phyloP scores from a whole-genome alignment of 257 asterid genomes.

The Prunella vulgaris region DNA sequence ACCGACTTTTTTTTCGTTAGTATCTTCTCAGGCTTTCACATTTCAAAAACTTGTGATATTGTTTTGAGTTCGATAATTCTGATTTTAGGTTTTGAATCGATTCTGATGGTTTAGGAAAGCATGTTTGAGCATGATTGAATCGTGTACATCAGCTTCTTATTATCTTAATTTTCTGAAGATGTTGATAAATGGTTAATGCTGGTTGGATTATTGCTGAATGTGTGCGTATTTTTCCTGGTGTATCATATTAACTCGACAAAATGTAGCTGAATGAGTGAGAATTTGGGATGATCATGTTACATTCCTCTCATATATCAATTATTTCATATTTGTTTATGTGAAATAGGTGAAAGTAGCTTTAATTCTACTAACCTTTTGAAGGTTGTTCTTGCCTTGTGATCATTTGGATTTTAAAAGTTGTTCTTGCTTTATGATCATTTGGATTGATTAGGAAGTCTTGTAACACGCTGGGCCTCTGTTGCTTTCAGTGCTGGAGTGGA shows the following conservation, averaged over 20 bases:
- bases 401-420: background rate
- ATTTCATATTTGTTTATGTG: background rate
- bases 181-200: background rate
- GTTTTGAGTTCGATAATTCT: background rate
- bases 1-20: constrained; percentile 72
- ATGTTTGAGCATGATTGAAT: background rate
- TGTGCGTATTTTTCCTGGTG: background rate
- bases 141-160: constrained; percentile 10
- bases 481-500: constrained; percentile 87
- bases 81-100: background rate
- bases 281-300: background rate
- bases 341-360: background rate
- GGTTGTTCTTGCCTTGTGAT: no score
- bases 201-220: background rate
- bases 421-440: background rate
- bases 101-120: no score
- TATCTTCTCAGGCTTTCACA: background rate
- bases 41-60: background rate
- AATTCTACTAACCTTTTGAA: background rate
- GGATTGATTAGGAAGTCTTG: constrained; percentile 60
- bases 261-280: background rate
- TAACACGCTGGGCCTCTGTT: constrained; percentile 84
- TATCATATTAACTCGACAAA: background rate
- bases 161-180: background rate
- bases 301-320: background rate